phyloP scores from a whole-genome alignment of 345 rosid genomes.

The Cardiospermum halicacabum region DNA sequence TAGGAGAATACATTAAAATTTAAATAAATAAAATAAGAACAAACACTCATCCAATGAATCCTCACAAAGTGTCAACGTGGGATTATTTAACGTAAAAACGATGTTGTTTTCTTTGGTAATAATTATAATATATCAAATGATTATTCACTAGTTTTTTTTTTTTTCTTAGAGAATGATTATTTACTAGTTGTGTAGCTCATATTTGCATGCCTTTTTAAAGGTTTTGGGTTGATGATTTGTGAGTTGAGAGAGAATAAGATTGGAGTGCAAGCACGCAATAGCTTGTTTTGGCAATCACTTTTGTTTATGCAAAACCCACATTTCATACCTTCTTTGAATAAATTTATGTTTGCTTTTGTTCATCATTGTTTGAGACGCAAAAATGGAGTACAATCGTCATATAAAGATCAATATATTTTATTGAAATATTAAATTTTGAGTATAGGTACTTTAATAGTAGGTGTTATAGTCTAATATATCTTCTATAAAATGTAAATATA shows the following conservation, averaged over 20 bases:
- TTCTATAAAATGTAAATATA: too few relatives aligned
- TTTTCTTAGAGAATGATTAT: background rate
- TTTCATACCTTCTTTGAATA: background rate
- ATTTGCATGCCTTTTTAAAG: background rate
- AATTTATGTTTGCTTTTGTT: too few relatives aligned
- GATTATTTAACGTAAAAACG: constrained; percentile 9
- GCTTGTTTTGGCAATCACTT: background rate
- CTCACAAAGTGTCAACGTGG: background rate
- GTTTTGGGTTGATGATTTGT: background rate
- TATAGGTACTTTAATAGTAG: too few relatives aligned
- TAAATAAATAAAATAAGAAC: background rate
- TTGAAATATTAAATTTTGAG: too few relatives aligned
- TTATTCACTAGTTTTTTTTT: background rate
- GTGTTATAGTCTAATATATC: too few relatives aligned
- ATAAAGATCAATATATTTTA: too few relatives aligned
- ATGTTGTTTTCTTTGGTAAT: constrained; percentile 11
- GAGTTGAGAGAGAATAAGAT: background rate
- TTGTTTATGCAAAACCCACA: background rate
- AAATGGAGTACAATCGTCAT: too few relatives aligned
- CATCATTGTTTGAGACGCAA: too few relatives aligned
- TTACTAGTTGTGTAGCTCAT: background rate
- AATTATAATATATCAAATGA: too few relatives aligned
- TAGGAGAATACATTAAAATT: background rate
- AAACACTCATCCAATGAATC: background rate
- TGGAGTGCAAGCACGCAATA: constrained; percentile 10